Percentiles rank a stretch among this genome's conserved stretches.
These are phyloP conservation scores for Mycena galericulata DNA, from an alignment of 768 basidiomycete species.

Conservation along the genomic window DNA sequence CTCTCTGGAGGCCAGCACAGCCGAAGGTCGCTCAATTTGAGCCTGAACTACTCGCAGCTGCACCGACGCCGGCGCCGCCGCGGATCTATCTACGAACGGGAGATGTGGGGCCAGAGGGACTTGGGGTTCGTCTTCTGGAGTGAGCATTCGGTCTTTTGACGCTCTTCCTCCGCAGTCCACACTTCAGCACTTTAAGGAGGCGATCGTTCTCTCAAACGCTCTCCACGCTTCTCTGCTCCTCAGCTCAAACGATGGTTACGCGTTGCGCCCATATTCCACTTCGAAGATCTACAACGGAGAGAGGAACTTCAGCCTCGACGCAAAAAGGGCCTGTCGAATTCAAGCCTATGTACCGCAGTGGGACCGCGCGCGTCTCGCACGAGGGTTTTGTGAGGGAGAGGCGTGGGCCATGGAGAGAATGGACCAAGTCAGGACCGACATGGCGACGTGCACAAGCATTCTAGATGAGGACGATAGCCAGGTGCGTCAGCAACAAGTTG, in stretches of 20 bases:
- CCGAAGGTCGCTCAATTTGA: neutral
- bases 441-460: slow-evolving; percentile 28
- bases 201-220: slow-evolving; percentile 23
- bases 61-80: slow-evolving; percentile 1
- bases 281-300: slow-evolving; percentile 24
- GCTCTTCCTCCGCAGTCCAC: slow-evolving; percentile 21
- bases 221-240: slow-evolving; percentile 23
- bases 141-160: slow-evolving; percentile 5
- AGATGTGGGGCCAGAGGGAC: slow-evolving; percentile 17
- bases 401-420: slow-evolving; percentile 21
- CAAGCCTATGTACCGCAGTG: slow-evolving; percentile 13
- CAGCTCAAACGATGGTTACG: slow-evolving; percentile 12
- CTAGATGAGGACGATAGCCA: slow-evolving; percentile 22
- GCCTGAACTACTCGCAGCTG: neutral
- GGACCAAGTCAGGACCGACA: slow-evolving; percentile 15
- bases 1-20: slow-evolving; percentile 8
- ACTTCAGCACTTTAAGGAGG: slow-evolving; percentile 29
- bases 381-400: slow-evolving; percentile 22
- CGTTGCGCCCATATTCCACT: slow-evolving; percentile 24
- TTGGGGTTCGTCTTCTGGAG: slow-evolving; percentile 19
- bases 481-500: slow-evolving; percentile 11
- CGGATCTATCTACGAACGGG: slow-evolving; percentile 24
- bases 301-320: slow-evolving; percentile 20
- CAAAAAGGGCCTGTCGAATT: slow-evolving; percentile 20
- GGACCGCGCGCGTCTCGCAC: slow-evolving; percentile 17